Conservation (phyloP, 352 stramenopile genomes). For the Globisporangium iwayamae region DNA sequence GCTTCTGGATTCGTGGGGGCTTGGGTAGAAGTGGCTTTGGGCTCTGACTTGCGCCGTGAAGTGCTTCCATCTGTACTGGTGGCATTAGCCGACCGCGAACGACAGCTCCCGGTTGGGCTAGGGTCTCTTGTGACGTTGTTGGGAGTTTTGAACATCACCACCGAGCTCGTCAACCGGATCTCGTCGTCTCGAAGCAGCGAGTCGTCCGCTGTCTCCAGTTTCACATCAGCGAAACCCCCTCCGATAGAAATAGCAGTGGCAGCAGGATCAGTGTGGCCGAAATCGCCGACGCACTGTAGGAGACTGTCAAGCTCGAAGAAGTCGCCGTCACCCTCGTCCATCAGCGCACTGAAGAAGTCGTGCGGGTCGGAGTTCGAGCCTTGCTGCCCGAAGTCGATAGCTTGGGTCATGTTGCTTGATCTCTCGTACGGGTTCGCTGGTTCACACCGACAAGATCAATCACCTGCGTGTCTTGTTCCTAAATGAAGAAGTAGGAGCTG, state of each 20-base stretch:
- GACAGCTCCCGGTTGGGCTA: neutral
- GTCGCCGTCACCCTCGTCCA: slow-evolving; percentile 17
- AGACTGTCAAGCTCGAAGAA: slow-evolving; percentile 39
- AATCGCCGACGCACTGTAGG: slow-evolving; percentile 28
- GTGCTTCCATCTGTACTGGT: neutral
- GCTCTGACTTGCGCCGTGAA: neutral
- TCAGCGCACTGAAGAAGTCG: neutral
- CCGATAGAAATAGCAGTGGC: no score
- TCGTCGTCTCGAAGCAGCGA: neutral
- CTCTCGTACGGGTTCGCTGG: no score
- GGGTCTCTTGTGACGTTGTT: neutral
- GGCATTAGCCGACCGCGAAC: neutral
- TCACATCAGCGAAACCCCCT: neutral
- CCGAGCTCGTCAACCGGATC: neutral
- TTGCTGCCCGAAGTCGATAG: neutral
- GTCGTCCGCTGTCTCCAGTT: neutral
- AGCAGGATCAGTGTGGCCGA: neutral
- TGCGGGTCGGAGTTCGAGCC: neutral
- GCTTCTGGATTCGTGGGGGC: slow-evolving; percentile 24
- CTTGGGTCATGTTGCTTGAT: neutral
- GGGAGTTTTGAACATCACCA: neutral
- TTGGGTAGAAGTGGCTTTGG: slow-evolving; percentile 43
- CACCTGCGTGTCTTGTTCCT: no score
- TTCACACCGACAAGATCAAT: no score
- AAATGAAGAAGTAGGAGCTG: no score